Conservation (phyloP, 2,329 filamentous ascomycete genomes). For the Alternaria longipes region DNA sequence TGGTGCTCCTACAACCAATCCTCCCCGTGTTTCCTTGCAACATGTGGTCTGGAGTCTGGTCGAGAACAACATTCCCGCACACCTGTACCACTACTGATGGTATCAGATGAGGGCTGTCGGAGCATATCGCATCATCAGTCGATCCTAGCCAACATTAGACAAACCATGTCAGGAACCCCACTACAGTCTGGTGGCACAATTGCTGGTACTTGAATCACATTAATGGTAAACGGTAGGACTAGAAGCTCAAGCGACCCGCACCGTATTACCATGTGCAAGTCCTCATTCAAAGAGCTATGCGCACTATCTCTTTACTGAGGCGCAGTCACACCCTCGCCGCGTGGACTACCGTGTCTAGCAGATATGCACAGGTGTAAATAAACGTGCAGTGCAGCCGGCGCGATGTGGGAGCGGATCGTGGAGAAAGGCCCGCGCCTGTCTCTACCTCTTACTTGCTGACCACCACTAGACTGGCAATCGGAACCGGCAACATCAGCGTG, state of each 20-base stretch:
- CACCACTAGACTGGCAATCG: slow-evolving; percentile 35
- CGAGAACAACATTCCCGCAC: slow-evolving; percentile 25
- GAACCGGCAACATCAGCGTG: slow-evolving; percentile 10
- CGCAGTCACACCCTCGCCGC: slow-evolving; percentile 45
- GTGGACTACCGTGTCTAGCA: slow-evolving; percentile 45
- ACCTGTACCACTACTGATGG: slow-evolving; percentile 42
- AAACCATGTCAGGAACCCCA: slow-evolving; percentile 26
- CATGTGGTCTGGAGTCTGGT: slow-evolving; percentile 37
- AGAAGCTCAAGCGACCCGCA: slow-evolving; percentile 39
- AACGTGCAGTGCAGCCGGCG: slow-evolving; percentile 54
- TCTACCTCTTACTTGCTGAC: slow-evolving; percentile 50
- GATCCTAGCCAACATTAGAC: slow-evolving; percentile 18
- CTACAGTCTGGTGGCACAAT: slow-evolving; percentile 27
- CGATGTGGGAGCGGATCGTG: slow-evolving; percentile 52
- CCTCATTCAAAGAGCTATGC: slow-evolving; percentile 9
- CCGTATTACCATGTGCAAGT: slow-evolving; percentile 37
- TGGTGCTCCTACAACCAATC: slow-evolving; percentile 18
- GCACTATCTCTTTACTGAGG: slow-evolving; percentile 22
- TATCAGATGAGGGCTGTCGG: slow-evolving; percentile 31
- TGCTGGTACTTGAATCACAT: slow-evolving; percentile 23
- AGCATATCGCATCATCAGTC: slow-evolving; percentile 27
- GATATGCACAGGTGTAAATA: slow-evolving; percentile 52
- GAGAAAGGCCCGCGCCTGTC: slow-evolving; percentile 43
- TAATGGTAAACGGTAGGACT: slow-evolving; percentile 30
- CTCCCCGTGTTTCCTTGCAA: slow-evolving; percentile 22